phyloP scores from a whole-genome alignment of 352 stramenopile genomes.

The Phytophthora hybrid region DNA sequence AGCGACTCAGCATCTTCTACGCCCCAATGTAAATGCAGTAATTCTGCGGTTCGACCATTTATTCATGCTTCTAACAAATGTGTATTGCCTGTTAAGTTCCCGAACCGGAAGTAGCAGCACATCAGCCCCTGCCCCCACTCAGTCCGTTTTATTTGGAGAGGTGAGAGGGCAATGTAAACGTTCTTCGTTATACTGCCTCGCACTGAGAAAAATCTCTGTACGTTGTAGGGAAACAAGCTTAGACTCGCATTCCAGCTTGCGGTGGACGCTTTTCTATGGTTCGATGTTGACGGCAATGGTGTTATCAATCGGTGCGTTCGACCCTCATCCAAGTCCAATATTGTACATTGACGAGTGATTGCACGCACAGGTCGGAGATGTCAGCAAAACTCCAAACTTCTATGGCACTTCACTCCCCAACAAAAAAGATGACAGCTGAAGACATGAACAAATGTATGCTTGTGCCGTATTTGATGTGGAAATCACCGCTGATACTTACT shows the following conservation, averaged over 20 bases:
- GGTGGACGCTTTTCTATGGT: conserved; percentile 88
- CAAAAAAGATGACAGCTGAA: conserved; percentile 74
- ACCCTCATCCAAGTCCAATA: not conserved
- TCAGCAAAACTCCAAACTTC: conserved; percentile 65
- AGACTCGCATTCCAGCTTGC: conserved; percentile 83
- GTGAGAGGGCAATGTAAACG: conserved; percentile 23
- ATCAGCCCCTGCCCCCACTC: conserved; percentile 15
- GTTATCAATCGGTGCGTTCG: conserved; percentile 70
- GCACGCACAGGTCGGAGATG: conserved; percentile 61
- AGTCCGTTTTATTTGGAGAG: conserved; percentile 77
- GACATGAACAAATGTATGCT: conserved; percentile 31
- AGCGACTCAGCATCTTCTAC: conserved; percentile 84
- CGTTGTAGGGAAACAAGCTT: conserved; percentile 78
- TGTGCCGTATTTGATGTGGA: not conserved
- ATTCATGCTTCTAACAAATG: not conserved
- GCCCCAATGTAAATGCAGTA: conserved; percentile 58
- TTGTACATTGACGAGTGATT: not conserved
- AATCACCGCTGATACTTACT: not conserved
- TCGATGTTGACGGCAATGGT: conserved; percentile 82
- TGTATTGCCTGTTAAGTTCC: conserved; percentile 10
- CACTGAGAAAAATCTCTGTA: not conserved
- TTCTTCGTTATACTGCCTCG: not conserved
- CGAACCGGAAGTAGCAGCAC: conserved; percentile 27
- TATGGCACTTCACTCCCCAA: conserved; percentile 78
- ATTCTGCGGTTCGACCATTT: not conserved